A percentile compares a stretch with the other conserved stretches of the same genome.
phyloP scores from a whole-genome alignment of 2,329 filamentous ascomycete genomes.

The Cytospora piceae region DNA sequence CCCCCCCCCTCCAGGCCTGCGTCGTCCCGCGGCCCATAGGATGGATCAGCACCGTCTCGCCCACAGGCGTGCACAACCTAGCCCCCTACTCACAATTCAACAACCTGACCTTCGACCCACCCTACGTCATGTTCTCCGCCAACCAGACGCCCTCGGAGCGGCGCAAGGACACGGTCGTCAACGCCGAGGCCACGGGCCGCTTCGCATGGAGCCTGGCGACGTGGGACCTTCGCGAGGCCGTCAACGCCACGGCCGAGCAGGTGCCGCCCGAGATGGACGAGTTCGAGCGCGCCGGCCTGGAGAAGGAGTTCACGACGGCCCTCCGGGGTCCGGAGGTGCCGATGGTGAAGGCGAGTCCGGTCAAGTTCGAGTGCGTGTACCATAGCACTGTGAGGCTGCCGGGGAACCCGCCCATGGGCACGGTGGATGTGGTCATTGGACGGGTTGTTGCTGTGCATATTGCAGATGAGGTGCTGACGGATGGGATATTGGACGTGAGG shows the following conservation, averaged over 20 bases:
- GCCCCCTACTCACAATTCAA: conserved; percentile 66
- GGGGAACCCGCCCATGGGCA: conserved; percentile 60
- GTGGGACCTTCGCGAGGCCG: conserved; percentile 56
- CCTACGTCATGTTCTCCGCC: conserved; percentile 64
- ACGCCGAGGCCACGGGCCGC: conserved; percentile 57
- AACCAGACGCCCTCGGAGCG: conserved; percentile 53
- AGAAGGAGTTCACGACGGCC: conserved; percentile 49
- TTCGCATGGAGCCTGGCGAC: conserved; percentile 66
- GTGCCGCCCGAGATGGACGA: conserved; percentile 56
- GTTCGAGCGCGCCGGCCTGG: conserved; percentile 53
- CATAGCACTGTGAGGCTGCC: conserved; percentile 58
- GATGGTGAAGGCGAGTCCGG: conserved; percentile 58
- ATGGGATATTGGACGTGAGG: conserved; percentile 57
- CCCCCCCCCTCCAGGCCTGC: conserved; percentile 46
- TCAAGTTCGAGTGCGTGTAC: conserved; percentile 63
- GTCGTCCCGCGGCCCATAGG: conserved; percentile 65
- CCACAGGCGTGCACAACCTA: conserved; percentile 53
- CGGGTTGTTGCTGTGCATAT: conserved; percentile 62
- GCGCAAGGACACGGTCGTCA: conserved; percentile 61
- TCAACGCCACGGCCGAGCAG: conserved; percentile 59
- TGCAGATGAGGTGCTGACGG: conserved; percentile 55
- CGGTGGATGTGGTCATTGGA: conserved; percentile 61
- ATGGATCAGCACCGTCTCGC: conserved; percentile 63
- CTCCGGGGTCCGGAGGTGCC: conserved; percentile 41
- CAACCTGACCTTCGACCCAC: conserved; percentile 65